Evolutionary conservation across 306 rosid genomes (phyloP), one percentile per base, ranked within the genome.

Genomic region (Cyamopsis tetragonoloba): DNA sequence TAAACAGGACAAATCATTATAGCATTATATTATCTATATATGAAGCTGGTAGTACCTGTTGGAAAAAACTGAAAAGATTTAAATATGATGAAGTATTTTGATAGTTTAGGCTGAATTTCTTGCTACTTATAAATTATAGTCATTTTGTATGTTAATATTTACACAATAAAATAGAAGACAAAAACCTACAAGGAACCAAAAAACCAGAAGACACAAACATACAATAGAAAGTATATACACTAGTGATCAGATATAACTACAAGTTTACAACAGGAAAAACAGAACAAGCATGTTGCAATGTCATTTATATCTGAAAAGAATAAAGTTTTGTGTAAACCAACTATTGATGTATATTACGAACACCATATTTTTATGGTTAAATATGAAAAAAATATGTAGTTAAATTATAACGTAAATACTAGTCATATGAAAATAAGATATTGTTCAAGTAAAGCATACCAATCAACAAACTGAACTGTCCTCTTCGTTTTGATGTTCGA

Each of bases 391-490:
- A n/a, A n/a, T n/a, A n/a, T n/a, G n/a, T n/a, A n/a, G n/a, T n/a
- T n/a, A n/a, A n/a, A n/a, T n/a, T n/a, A n/a, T n/a, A n/a, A n/a
- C n/a, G n/a, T n/a, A n/a, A n/a, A n/a, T n/a, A n/a, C n/a, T n/a
- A n/a, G n/a, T n/a, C n/a, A n/a, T n/a, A n/a, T n/a, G n/a, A n/a
- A n/a, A n/a, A n/a, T n/a, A n/a, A n/a, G n/a, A n/a, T n/a, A n/a
- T n/a, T n/a, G n/a, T n/a, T n/a, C n/a, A n/a, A n/a, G n/a, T n/a
- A n/a, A n/a, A n/a, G n/a, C n/a, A n/a, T 71, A 88, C 95, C 95
- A 87, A 75, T 88, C 95, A 51, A 88, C 95, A 83, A 88, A 85
- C 30, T 83, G 91, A 74, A 88, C 87, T 1, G 86, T 80, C 15
- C 95, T 60, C 79, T 77, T 88, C 11, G 91, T 83, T 82, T 88